Conservation (phyloP, 2,329 filamentous ascomycete genomes). For the Aspergillus transmontanensis region DNA sequence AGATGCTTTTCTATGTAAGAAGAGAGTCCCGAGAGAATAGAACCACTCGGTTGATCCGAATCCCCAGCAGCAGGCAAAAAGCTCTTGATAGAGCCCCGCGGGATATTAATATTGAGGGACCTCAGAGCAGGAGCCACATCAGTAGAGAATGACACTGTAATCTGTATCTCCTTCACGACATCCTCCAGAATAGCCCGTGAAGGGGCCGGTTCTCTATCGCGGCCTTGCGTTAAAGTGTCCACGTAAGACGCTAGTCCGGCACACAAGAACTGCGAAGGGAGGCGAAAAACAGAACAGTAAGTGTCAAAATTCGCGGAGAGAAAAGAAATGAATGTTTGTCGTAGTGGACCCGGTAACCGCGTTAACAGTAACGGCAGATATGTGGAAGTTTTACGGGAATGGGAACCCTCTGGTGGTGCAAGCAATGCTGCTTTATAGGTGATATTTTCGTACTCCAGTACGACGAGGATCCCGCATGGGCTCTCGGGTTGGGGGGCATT, state of each 20-base stretch:
- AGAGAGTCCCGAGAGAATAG: constrained; percentile 33
- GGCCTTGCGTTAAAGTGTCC: constrained; percentile 11
- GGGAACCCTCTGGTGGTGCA: constrained; percentile 28
- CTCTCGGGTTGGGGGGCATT: constrained; percentile 13
- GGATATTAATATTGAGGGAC: constrained; percentile 37
- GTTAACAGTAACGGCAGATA: constrained; percentile 54
- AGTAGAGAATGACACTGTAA: constrained; percentile 42
- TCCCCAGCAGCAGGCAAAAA: constrained; percentile 20
- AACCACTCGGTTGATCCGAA: constrained; percentile 9
- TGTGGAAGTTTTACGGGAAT: constrained; percentile 38
- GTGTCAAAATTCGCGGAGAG: constrained; percentile 54
- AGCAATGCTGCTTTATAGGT: constrained; percentile 56
- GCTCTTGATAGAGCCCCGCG: constrained; percentile 29
- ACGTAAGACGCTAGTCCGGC: constrained; percentile 45
- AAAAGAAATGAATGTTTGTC: constrained; percentile 53
- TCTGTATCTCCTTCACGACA: constrained; percentile 41
- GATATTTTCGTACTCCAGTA: constrained; percentile 53
- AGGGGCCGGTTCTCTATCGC: background rate
- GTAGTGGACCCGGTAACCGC: constrained; percentile 52
- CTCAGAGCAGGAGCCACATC: constrained; percentile 38
- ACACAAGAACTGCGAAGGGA: constrained; percentile 51
- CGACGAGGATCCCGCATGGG: constrained; percentile 48
- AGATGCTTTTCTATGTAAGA: constrained; percentile 41
- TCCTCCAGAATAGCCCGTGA: constrained; percentile 28
- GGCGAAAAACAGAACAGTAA: constrained; percentile 47